phyloP scores from a whole-genome alignment of 2,329 filamentous ascomycete genomes.

The Neonectria ditissima region DNA sequence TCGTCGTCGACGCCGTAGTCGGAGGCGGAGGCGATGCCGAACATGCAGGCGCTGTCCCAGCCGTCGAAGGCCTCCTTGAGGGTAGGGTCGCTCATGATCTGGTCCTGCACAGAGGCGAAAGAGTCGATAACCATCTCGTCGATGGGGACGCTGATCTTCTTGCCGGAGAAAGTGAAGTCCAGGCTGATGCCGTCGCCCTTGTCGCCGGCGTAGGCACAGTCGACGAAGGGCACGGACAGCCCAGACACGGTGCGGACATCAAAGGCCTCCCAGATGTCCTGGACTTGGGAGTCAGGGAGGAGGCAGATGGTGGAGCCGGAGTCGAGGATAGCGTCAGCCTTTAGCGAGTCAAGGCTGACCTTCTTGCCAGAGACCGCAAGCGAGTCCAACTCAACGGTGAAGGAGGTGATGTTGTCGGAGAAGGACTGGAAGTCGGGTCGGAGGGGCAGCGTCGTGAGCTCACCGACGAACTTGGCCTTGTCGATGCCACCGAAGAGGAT shows the following conservation, averaged over 20 bases:
- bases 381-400: slow-evolving; percentile 51
- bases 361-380: slow-evolving; percentile 53
- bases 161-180: slow-evolving; percentile 63
- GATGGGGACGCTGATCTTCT: slow-evolving; percentile 62
- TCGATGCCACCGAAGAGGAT: slow-evolving; percentile 86
- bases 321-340: slow-evolving; percentile 74
- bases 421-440: slow-evolving; percentile 56
- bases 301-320: slow-evolving; percentile 79
- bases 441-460: slow-evolving; percentile 59
- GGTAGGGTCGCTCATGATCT: slow-evolving; percentile 54
- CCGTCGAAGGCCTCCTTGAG: slow-evolving; percentile 50
- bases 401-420: slow-evolving; percentile 55
- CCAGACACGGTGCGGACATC: slow-evolving; percentile 58
- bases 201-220: slow-evolving; percentile 62
- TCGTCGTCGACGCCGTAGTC: slow-evolving; percentile 47
- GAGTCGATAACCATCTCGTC: slow-evolving; percentile 64
- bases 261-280: slow-evolving; percentile 63
- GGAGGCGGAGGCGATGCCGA: slow-evolving; percentile 63
- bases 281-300: slow-evolving; percentile 70
- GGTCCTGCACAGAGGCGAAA: slow-evolving; percentile 52
- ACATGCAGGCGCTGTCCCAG: slow-evolving; percentile 62
- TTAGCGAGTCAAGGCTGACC: slow-evolving; percentile 51
- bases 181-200: slow-evolving; percentile 60
- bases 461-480: slow-evolving; percentile 75
- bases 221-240: slow-evolving; percentile 62